Base-by-base conservation (phyloP, 768 basidiomycete genomes). In the Glaciozyma martinii region DNA sequence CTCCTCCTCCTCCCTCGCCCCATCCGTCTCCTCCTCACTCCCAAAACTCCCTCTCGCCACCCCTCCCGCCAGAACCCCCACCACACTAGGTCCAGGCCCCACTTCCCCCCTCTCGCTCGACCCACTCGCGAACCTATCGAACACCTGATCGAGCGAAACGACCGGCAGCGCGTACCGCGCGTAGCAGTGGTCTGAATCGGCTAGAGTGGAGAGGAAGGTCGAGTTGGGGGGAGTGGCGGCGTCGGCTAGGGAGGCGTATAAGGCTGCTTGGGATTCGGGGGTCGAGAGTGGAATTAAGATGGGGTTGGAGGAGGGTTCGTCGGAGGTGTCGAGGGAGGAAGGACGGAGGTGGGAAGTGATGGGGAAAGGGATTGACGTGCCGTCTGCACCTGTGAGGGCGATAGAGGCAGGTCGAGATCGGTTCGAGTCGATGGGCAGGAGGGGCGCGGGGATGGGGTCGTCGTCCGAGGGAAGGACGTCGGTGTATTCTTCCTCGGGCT, bases 221-320 rank as follows among this genome's bases (percentile, higher is more conserved):
- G 74, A 73, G 67, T 78, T 78, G 61, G 74, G 75, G 1, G 78
- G 78, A 18, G 78, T 78, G 5, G 75, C 71, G 7, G 74, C 74
- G 23, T 71, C 67, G 3, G 68, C 63, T 32, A 70, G 56, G 8
- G 62, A 59, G 65, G 61, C 59, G 52, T 66, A 56, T 56, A 58
- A 21, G 37, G 32, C 63, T 21, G 33, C 16, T 44, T 56, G 50
- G 54, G 61, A 52, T 15, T 66, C 43, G 43, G 59, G 56, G 27
- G 30, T 9, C 49, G 46, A 29, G 37, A 57, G 7, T 8, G n/a
- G 25, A 23, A 64, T 50, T 44, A 58, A 19, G 19, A 49, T n/a
- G 12, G 56, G 27, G n/a, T 50, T 12, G 42, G 62, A 27, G 15
- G 25, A n/a, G 52, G 47, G n/a, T 16, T 57, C 56, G 55, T 29